Conservation (phyloP, 305 asterid genomes). For the Fraxinus platypoda region DNA sequence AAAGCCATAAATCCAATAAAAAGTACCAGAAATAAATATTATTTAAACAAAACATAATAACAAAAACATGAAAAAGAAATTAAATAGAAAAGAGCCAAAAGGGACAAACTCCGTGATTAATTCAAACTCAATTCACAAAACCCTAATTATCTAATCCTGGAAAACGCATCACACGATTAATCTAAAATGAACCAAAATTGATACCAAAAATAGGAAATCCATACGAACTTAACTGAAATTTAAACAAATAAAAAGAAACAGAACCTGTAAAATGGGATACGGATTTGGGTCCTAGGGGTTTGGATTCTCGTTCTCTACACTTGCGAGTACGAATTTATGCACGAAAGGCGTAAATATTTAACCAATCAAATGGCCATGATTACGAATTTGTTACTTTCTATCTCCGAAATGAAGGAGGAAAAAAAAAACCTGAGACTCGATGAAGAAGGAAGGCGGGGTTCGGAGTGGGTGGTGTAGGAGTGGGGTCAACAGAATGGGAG, state of each 20-base stretch:
- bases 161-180: conserved; percentile 24
- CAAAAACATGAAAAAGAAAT: conserved; percentile 6
- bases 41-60: neutral
- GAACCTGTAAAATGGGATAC: conserved; percentile 32
- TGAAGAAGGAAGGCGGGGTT: neutral
- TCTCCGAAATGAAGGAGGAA: conserved; percentile 29
- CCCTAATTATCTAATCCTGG: neutral
- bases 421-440: conserved; percentile 24
- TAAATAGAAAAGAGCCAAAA: neutral
- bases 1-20: conserved; percentile 21
- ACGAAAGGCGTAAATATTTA: neutral
- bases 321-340: neutral
- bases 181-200: neutral
- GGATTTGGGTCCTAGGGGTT: conserved; percentile 30
- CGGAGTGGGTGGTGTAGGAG: neutral
- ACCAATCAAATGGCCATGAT: conserved; percentile 14
- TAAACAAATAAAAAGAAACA: conserved; percentile 13
- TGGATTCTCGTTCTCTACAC: conserved; percentile 26
- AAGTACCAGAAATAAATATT: neutral
- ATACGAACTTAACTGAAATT: conserved; percentile 12
- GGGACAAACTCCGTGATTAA: neutral
- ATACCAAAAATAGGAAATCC: neutral
- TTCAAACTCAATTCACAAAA: neutral
- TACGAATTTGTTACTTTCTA: conserved; percentile 21
- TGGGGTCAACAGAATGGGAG: neutral